Evolutionary conservation across 805 yeast genomes (phyloP), one percentile per base, ranked within the genome.

Genomic region (Clavispora santaluciae): DNA sequence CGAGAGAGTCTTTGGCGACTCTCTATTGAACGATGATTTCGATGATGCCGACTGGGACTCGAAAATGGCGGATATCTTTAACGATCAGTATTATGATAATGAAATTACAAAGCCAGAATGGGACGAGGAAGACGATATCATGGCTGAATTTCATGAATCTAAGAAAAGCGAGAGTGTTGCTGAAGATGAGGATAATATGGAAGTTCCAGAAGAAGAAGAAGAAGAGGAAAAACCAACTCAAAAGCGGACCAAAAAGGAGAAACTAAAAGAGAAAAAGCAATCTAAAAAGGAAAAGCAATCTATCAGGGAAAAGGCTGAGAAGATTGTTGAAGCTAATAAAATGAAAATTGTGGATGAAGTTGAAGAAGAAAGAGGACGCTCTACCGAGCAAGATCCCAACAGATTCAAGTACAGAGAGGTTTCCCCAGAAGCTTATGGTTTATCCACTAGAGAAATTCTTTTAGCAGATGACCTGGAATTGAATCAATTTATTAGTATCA

Each of bases 401-500:
- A 75, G 70, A 40, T 91, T 93, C 73, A 81, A 80, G 53, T 93
- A 93, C 59, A 78, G 97, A 54, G 95, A 89, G 53, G 98, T 93
- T 4, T 89, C 96, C 1, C 97, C 99, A 7, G 98, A 93, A 55
- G 68, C 89, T 8, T 93, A 78, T 65, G 98, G 98, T 10, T 72
- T 93, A 36, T 73, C 86, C 0, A 76, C 93, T 0, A 74, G 93
- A 47, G 99, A 93, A 54, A 93, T 93, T 36, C 70, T 93, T 40
- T 66, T 87, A 43, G 99, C 99, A 11, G 91, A 86, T 56, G 99
- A 93, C 60, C 73, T 75, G 45, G 85, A 83, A 36, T 72, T 93
- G 61, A 93, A 93, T 63, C 83, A 81, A 42, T 89, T 73, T 55
- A 82, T 89, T 43, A 93, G 96, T 17, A 68, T 93, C 54, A 91